Conservation (phyloP, 768 basidiomycete genomes). For the Suillus cothurnatus region DNA sequence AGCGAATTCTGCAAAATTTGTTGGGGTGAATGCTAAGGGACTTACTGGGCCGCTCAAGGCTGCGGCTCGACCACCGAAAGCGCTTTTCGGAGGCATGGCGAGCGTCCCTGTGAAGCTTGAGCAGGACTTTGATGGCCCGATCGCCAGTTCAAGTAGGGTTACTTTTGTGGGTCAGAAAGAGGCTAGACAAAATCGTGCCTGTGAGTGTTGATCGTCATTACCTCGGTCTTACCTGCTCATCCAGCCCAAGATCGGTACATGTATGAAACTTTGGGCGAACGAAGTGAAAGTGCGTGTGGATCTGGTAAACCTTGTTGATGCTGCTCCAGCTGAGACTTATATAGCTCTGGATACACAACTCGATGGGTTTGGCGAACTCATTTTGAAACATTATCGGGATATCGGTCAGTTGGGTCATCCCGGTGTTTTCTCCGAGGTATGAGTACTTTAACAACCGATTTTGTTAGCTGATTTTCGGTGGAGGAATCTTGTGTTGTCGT, state of each 20-base stretch:
- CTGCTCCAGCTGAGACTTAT: constrained; percentile 3
- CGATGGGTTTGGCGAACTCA: constrained; percentile 78
- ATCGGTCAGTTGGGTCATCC: constrained; percentile 82
- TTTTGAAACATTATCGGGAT: constrained; percentile 64
- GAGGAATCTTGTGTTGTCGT: constrained; percentile 70
- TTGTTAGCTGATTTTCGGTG: constrained; percentile 4
- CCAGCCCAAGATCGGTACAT: constrained; percentile 75
- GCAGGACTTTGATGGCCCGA: constrained; percentile 6
- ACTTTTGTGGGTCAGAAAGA: constrained; percentile 31
- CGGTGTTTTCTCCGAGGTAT: constrained; percentile 52
- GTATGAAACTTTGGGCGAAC: constrained; percentile 87
- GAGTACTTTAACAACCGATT: constrained; percentile 10
- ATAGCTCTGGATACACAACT: constrained; percentile 85
- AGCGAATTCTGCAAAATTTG: constrained; percentile 15
- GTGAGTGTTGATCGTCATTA: constrained; percentile 42
- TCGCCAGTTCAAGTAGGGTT: constrained; percentile 32
- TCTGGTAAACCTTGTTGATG: neutral
- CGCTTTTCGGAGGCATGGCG: neutral
- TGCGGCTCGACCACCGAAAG: neutral
- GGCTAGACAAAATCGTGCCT: constrained; percentile 43
- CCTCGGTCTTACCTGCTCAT: constrained; percentile 2
- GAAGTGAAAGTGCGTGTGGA: constrained; percentile 68
- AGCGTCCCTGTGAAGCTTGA: neutral
- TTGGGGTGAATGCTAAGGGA: constrained; percentile 8
- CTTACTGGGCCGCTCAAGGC: constrained; percentile 1